Conservation (phyloP, 495 filamentous ascomycete species). For the Glonium stellatum region DNA sequence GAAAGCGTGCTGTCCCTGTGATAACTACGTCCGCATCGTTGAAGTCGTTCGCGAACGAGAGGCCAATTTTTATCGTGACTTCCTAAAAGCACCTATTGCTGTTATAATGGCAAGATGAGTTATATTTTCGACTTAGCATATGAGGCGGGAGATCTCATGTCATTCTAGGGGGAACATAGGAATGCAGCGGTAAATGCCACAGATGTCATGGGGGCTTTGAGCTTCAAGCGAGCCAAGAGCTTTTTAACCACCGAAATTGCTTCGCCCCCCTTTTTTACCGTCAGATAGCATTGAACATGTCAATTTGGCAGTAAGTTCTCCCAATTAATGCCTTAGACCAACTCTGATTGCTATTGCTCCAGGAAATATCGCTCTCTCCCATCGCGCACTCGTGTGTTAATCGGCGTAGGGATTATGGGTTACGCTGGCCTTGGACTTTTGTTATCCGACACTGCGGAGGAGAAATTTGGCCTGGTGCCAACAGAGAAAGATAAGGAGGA, state of each 20-base stretch:
- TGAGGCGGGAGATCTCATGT: no score
- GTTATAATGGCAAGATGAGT: neutral
- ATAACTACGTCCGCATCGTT: neutral
- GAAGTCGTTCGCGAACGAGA: neutral
- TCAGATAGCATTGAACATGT: conserved; percentile 14
- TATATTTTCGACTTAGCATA: no score
- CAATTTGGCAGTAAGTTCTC: conserved; percentile 31
- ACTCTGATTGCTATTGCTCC: conserved; percentile 3
- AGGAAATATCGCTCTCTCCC: conserved; percentile 52
- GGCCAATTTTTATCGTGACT: neutral
- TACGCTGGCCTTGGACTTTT: conserved; percentile 57
- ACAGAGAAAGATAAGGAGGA: conserved; percentile 54
- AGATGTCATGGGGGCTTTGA: neutral
- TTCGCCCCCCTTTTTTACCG: neutral
- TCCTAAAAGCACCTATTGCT: neutral
- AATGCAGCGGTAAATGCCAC: neutral
- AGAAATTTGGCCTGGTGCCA: conserved; percentile 55
- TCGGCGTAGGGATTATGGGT: conserved; percentile 59
- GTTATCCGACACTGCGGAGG: conserved; percentile 54
- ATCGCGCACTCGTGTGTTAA: conserved; percentile 54
- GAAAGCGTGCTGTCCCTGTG: neutral
- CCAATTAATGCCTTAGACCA: neutral
- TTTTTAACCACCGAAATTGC: neutral
- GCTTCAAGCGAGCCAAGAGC: neutral
- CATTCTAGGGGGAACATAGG: neutral